Percentiles rank a stretch among this genome's conserved stretches.
Evolutionary conservation across 2,329 filamentous ascomycete species (phyloP).

Genomic region (Ophiocordyceps camponoti-rufipedis): DNA sequence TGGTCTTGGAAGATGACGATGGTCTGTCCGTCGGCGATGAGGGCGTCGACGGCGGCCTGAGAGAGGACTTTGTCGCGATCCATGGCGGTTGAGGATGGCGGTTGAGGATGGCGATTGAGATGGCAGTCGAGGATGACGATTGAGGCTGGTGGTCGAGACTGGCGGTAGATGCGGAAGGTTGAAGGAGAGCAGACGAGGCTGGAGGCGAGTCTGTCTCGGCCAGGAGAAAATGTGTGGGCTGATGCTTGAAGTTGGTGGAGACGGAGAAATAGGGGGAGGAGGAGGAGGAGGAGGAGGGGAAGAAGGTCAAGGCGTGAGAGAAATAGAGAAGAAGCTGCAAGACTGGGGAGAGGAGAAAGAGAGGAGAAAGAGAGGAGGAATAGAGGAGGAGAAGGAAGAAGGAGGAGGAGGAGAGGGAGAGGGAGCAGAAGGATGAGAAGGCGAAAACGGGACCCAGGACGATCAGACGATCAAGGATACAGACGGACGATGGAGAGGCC

Average conservation of each 20-base stretch:
- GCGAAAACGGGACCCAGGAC: not conserved
- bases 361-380: not conserved
- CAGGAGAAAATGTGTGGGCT: too few species aligned
- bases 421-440: not conserved
- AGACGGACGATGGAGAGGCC: too few species aligned
- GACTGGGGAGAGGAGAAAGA: not conserved
- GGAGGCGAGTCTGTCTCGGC: too few species aligned
- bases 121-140: not conserved
- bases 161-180: not conserved
- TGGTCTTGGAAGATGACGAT: slow-evolving; percentile 67
- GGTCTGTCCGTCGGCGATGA: slow-evolving; percentile 66
- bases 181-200: not conserved
- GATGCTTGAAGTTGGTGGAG: too few species aligned
- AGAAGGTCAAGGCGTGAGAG: too few species aligned
- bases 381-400: not conserved
- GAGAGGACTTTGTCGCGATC: slow-evolving; percentile 11
- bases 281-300: too few species aligned
- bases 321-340: too few species aligned
- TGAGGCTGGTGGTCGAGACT: not conserved
- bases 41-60: slow-evolving; percentile 32
- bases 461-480: too few species aligned
- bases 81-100: slow-evolving; percentile 7
- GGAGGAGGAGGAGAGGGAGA: not conserved
- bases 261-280: too few species aligned
- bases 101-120: not conserved